Percentiles rank a stretch among this genome's conserved stretches.
Evolutionary conservation across 495 filamentous ascomycete species (phyloP).

Genomic region (Penicillium angulare): DNA sequence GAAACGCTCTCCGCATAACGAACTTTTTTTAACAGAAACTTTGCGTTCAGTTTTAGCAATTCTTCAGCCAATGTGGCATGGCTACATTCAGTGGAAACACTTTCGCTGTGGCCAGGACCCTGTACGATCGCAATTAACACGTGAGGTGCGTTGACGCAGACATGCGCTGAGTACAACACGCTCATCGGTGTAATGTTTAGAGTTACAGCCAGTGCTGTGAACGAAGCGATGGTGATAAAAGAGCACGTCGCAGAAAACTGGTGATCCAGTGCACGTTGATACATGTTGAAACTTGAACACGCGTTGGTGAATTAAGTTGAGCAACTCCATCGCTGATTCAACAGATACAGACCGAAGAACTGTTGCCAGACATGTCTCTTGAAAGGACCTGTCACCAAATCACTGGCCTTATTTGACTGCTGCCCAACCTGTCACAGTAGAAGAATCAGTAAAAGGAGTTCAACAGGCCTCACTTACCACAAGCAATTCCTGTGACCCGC

Average conservation of each 20-base stretch:
- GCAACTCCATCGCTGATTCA: not conserved
- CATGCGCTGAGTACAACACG: slow-evolving; percentile 1
- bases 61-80: not conserved
- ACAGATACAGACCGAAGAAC: not conserved
- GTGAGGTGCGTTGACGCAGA: not conserved
- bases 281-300: not conserved
- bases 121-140: not conserved
- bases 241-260: not conserved
- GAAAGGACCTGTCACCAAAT: not conserved
- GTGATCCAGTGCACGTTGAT: not conserved
- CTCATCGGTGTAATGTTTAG: not conserved
- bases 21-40: too few species aligned
- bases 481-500: not conserved
- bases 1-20: too few species aligned
- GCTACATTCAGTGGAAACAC: not conserved
- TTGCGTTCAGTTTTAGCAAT: too few species aligned
- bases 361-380: not conserved
- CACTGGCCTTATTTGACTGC: not conserved
- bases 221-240: not conserved
- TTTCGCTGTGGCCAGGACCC: not conserved
- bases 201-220: slow-evolving; percentile 1
- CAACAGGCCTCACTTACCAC: slow-evolving; percentile 1
- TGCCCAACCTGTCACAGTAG: not conserved
- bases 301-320: not conserved
- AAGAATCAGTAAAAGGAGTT: not conserved